phyloP scores from a whole-genome alignment of 192 early-diverging fungal genomes.

The Dimargaris xerosporica region DNA sequence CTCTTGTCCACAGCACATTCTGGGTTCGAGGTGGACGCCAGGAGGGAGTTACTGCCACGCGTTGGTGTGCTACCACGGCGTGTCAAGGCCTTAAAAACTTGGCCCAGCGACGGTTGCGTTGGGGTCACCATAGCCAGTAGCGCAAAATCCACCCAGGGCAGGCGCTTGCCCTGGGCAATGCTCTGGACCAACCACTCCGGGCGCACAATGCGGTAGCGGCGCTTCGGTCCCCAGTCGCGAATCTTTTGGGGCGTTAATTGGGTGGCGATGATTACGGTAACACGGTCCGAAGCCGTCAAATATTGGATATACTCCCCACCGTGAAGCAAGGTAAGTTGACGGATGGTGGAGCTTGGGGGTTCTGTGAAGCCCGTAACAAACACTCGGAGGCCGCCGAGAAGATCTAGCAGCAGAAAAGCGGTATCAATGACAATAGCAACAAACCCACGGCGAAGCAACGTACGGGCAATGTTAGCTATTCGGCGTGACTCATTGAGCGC shows the following conservation, averaged over 20 bases:
- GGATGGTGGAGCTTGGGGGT: constrained; percentile 32
- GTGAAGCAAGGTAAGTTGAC: constrained; percentile 33
- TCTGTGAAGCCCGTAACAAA: constrained; percentile 59
- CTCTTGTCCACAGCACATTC: too few relatives aligned
- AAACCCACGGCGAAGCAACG: not conserved
- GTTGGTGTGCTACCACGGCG: not conserved
- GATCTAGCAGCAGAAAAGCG: not conserved
- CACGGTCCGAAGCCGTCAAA: constrained; percentile 32
- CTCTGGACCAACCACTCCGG: constrained; percentile 69
- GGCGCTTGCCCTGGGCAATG: constrained; percentile 33
- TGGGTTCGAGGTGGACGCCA: not conserved
- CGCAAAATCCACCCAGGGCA: constrained; percentile 51
- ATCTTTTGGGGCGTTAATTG: constrained; percentile 48
- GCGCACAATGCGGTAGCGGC: constrained; percentile 42
- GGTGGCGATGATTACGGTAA: constrained; percentile 53
- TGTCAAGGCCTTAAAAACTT: not conserved
- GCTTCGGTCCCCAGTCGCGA: constrained; percentile 33
- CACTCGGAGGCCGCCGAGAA: constrained; percentile 14
- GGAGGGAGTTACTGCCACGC: not conserved
- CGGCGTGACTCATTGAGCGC: not conserved
- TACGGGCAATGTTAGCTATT: too few relatives aligned
- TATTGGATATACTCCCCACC: constrained; percentile 36
- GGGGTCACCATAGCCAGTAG: constrained; percentile 1
- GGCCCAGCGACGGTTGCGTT: constrained; percentile 1
- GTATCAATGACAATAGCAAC: not conserved